Conservation (phyloP, 768 basidiomycete species). For the Suillus sp. region DNA sequence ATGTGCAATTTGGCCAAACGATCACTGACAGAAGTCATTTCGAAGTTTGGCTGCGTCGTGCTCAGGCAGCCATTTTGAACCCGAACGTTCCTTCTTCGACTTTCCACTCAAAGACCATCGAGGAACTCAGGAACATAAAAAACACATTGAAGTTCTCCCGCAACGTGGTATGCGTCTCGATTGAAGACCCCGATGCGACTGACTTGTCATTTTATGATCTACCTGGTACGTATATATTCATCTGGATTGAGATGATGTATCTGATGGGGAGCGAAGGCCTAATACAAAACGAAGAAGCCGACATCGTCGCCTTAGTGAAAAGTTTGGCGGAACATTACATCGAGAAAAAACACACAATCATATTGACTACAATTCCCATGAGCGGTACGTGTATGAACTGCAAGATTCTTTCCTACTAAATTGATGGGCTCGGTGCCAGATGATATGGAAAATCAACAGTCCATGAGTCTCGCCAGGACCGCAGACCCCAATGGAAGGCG, state of each 20-base stretch:
- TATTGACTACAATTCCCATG: constrained; percentile 57
- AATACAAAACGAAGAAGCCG: constrained; percentile 49
- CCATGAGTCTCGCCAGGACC: constrained; percentile 47
- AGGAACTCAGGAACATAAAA: constrained; percentile 17
- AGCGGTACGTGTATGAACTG: constrained; percentile 38
- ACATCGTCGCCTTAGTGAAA: constrained; percentile 47
- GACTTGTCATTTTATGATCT: constrained; percentile 44
- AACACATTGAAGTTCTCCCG: constrained; percentile 37
- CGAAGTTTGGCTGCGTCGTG: constrained; percentile 56
- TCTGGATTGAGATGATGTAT: neutral
- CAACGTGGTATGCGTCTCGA: constrained; percentile 45
- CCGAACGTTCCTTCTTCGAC: constrained; percentile 35
- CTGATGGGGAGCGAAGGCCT: constrained; percentile 39
- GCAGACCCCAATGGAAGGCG: constrained; percentile 49
- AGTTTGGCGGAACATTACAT: constrained; percentile 53
- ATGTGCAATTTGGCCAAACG: constrained; percentile 43
- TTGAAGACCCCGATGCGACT: constrained; percentile 40
- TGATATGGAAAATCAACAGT: constrained; percentile 62
- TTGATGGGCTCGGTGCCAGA: constrained; percentile 33
- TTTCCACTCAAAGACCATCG: constrained; percentile 22
- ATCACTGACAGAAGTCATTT: constrained; percentile 46
- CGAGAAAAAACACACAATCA: constrained; percentile 47
- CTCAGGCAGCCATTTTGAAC: constrained; percentile 59
- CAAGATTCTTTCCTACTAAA: neutral
- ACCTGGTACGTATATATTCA: constrained; percentile 31